Conservation (phyloP, 1,139 yeast genomes). For the Suhomyces coccinellae region DNA sequence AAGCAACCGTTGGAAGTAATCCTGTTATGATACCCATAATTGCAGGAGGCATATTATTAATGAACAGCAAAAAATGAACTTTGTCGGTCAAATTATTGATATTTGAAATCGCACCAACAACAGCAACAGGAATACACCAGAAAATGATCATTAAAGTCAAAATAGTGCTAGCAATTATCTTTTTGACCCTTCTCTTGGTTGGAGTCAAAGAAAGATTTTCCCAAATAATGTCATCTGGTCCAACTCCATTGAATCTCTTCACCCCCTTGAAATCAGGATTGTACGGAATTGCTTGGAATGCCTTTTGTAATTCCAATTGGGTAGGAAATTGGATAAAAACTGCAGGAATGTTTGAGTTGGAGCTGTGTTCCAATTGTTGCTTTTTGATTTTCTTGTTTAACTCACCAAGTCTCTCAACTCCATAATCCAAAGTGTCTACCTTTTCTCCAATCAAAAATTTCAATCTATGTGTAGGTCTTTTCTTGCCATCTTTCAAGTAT, state of each 20-base stretch:
- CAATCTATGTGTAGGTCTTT: conserved; percentile 67
- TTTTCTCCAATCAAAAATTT: conserved; percentile 69
- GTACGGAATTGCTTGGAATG: conserved; percentile 76
- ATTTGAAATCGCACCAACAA: conserved; percentile 78
- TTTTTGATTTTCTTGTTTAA: conserved; percentile 64
- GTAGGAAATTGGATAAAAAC: conserved; percentile 85
- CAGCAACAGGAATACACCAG: conserved; percentile 88
- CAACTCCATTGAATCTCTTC: conserved; percentile 60
- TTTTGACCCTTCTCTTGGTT: conserved; percentile 42
- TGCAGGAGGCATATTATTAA: conserved; percentile 58
- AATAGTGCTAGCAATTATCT: conserved; percentile 41
- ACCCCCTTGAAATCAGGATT: conserved; percentile 63
- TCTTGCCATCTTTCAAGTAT: conserved; percentile 55
- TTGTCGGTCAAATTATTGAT: conserved; percentile 61
- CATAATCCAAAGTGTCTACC: conserved; percentile 79
- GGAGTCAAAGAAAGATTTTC: conserved; percentile 56
- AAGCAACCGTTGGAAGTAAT: conserved; percentile 65
- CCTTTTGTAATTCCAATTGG: conserved; percentile 85
- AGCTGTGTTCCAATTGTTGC: conserved; percentile 51
- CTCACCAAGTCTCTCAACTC: conserved; percentile 64
- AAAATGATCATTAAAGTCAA: conserved; percentile 60
- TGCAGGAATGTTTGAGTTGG: conserved; percentile 58
- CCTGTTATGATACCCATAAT: conserved; percentile 74
- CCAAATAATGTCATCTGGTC: conserved; percentile 86
- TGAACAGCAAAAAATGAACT: conserved; percentile 62